Evolutionary conservation across 2,329 filamentous ascomycete species (phyloP).

Genomic region (Xylogone sp.): DNA sequence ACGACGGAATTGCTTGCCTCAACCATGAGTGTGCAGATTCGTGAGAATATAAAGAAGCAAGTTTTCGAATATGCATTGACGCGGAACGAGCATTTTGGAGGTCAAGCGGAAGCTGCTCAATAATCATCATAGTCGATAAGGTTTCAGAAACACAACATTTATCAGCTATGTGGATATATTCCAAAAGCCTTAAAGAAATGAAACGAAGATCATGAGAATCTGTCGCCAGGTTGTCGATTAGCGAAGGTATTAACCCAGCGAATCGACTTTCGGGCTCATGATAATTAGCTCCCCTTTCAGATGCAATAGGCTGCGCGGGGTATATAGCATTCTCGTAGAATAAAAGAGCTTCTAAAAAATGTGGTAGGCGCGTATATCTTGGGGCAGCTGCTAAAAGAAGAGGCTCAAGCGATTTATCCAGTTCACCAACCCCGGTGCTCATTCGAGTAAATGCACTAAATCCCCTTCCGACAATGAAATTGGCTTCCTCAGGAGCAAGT

Average conservation of each 20-base stretch:
- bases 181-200: conserved; percentile 68
- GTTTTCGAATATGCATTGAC: conserved; percentile 80
- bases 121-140: conserved; percentile 65
- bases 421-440: conserved; percentile 52
- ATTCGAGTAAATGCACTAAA: conserved; percentile 70
- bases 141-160: conserved; percentile 45
- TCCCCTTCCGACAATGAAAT: conserved; percentile 71
- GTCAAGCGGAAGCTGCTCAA: conserved; percentile 75
- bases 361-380: conserved; percentile 59
- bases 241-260: conserved; percentile 50
- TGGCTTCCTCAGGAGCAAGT: conserved; percentile 58
- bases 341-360: conserved; percentile 62
- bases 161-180: conserved; percentile 50
- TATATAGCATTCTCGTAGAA: conserved; percentile 43
- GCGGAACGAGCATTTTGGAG: conserved; percentile 73
- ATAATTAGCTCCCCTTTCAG: conserved; percentile 9
- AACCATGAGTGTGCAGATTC: conserved; percentile 67
- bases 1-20: conserved; percentile 69
- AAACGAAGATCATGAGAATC: conserved; percentile 73
- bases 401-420: conserved; percentile 60
- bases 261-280: conserved; percentile 52
- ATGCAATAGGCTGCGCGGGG: conserved; percentile 6
- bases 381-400: conserved; percentile 63
- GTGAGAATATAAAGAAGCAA: conserved; percentile 44
- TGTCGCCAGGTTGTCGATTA: conserved; percentile 71